phyloP scores from a whole-genome alignment of 2,329 filamentous ascomycete genomes.

The Ophiostoma perfectum region DNA sequence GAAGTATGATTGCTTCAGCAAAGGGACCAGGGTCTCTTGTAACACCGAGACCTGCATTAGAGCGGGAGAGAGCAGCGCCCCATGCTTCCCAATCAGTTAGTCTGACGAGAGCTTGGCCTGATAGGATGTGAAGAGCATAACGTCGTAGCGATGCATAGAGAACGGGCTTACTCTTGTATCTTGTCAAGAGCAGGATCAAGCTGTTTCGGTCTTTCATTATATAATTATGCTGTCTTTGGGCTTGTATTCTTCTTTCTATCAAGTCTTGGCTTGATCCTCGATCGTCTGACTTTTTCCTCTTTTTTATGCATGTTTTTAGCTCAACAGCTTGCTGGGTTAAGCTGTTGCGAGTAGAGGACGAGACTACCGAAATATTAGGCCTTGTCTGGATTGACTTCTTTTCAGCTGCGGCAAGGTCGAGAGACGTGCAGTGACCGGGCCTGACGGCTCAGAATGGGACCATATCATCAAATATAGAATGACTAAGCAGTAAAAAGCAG shows the following conservation, averaged over 20 bases:
- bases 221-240: not conserved
- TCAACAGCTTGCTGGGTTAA: not conserved
- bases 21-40: not conserved
- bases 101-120: too few relatives aligned
- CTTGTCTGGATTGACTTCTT: not conserved
- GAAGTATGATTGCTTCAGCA: not conserved
- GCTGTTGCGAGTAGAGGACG: not conserved
- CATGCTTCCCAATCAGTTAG: not conserved
- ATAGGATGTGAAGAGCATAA: too few relatives aligned
- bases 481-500: too few relatives aligned
- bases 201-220: not conserved
- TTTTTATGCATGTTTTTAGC: not conserved
- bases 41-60: constrained; percentile 7
- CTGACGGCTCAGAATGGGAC: not conserved
- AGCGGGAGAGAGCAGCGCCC: not conserved
- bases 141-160: not conserved
- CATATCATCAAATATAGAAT: too few relatives aligned
- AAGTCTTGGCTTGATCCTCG: not conserved
- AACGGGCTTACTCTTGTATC: not conserved
- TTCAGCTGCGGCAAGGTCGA: not conserved
- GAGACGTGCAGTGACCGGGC: not conserved
- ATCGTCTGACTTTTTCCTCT: not conserved
- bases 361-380: not conserved
- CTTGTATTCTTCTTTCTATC: not conserved
- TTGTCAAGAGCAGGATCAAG: not conserved